Evolutionary conservation across 495 filamentous ascomycete species (phyloP), one percentile per base, ranked within the genome.

Genomic region (Xylaria bambusicola): DNA sequence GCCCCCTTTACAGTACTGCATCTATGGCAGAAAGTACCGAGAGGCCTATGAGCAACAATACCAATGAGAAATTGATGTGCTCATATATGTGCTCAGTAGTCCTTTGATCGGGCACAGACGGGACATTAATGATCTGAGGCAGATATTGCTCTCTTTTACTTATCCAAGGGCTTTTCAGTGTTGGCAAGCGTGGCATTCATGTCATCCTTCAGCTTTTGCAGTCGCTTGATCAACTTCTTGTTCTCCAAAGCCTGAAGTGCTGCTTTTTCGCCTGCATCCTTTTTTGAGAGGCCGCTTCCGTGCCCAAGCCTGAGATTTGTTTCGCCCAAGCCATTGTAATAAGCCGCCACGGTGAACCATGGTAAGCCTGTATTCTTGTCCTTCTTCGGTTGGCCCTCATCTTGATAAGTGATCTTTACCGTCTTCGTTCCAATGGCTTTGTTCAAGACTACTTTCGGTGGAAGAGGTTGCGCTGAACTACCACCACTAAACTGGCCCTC

Each of bases 281-380:
- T 83, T 71, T 93, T 94, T 50, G 81, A 88, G 42, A 79, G 67
- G 6, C 86, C 92, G 24, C 77, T 79, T 15, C 90, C 92, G 33
- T 76, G 80, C 0, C 89, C 91, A 7, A 96, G 69, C 66, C 81
- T 75, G 65, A 81, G 74, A 38, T 83, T 78, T 18, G 75, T 74
- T 76, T 87, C 88, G 15, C 90, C 89, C 79, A 86, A 90, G 1
- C 91, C 91, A 6, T 82, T 82, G 18, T 92, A 73, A 70, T 86
- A 91, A 1, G 87, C 83, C 0, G 83, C 89, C n/a, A 94, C 79
- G 1, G 74, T 75, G 63, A 81, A 90, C 54, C 86, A 85, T 5
- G 75, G 79, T 18, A 87, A 75, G 18, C 63, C 61, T 0, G 83
- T 81, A 17, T 83, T 78, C 56, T 75, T 82, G 53, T 85, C 81